phyloP scores from a whole-genome alignment of 2,329 filamentous ascomycete species.

The Sarocladium brachiariae region DNA sequence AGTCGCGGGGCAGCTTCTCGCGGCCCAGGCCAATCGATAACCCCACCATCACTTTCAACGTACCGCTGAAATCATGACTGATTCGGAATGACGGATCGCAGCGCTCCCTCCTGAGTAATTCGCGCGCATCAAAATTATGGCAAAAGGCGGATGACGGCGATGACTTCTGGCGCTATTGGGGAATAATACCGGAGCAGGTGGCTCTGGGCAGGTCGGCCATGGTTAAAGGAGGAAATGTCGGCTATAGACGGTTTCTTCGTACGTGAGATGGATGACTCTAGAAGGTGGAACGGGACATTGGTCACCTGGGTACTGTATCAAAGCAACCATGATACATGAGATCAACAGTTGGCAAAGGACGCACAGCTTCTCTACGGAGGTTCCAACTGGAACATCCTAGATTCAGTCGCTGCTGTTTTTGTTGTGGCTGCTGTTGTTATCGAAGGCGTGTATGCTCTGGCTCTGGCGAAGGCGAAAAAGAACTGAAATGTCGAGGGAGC shows the following conservation, averaged over 20 bases:
- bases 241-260: not conserved
- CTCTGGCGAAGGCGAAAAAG: too few species aligned
- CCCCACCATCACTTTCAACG: not conserved
- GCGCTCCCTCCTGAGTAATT: not conserved
- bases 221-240: not conserved
- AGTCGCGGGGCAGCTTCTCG: constrained; percentile 9
- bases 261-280: not conserved
- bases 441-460: too few species aligned
- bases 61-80: not conserved
- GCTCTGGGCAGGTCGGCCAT: not conserved
- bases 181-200: not conserved
- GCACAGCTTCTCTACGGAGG: too few species aligned
- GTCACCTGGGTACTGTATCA: too few species aligned
- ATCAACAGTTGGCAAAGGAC: too few species aligned
- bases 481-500: too few species aligned
- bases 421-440: too few species aligned
- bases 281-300: not conserved
- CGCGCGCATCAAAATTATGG: not conserved
- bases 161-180: not conserved
- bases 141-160: not conserved
- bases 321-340: too few species aligned
- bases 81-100: not conserved
- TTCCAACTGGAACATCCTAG: too few species aligned
- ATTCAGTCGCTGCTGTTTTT: too few species aligned
- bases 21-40: not conserved